phyloP scores from a whole-genome alignment of 2,329 filamentous ascomycete genomes.

The Verticillium albo-atrum region DNA sequence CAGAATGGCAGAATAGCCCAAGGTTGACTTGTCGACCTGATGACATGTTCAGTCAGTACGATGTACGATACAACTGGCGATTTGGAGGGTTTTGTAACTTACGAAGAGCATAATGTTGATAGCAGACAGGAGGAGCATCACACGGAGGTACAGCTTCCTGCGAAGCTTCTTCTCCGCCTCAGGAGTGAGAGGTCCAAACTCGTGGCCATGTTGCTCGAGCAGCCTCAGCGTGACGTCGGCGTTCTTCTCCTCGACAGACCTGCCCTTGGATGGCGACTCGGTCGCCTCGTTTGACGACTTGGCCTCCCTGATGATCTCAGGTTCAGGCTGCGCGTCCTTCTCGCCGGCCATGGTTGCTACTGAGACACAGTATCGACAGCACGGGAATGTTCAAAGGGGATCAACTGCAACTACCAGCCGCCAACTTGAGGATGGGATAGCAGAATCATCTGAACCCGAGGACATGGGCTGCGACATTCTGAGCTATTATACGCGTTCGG shows the following conservation, averaged over 20 bases:
- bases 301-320: neutral
- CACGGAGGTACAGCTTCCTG: slow-evolving; percentile 25
- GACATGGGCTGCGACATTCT: too few species aligned
- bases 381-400: too few species aligned
- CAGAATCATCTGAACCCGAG: neutral
- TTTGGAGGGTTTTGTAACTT: slow-evolving; percentile 8
- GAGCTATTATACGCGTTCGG: neutral
- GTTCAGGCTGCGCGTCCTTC: neutral
- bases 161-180: slow-evolving; percentile 24
- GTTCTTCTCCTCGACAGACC: slow-evolving; percentile 16
- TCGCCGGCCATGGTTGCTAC: neutral
- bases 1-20: slow-evolving; percentile 33
- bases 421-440: too few species aligned
- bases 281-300: neutral
- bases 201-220: slow-evolving; percentile 26
- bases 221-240: slow-evolving; percentile 30
- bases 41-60: neutral
- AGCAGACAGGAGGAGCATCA: slow-evolving; percentile 24
- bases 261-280: slow-evolving; percentile 1
- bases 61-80: neutral
- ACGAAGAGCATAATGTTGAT: slow-evolving; percentile 33
- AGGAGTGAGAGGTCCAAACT: slow-evolving; percentile 23
- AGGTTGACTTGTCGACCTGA: slow-evolving; percentile 34
- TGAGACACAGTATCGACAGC: neutral
- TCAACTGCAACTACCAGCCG: too few species aligned